A percentile compares a stretch with the other conserved stretches of the same genome.
phyloP scores from a whole-genome alignment of 2,329 filamentous ascomycete genomes.

The Cladosporium cucumerinum region DNA sequence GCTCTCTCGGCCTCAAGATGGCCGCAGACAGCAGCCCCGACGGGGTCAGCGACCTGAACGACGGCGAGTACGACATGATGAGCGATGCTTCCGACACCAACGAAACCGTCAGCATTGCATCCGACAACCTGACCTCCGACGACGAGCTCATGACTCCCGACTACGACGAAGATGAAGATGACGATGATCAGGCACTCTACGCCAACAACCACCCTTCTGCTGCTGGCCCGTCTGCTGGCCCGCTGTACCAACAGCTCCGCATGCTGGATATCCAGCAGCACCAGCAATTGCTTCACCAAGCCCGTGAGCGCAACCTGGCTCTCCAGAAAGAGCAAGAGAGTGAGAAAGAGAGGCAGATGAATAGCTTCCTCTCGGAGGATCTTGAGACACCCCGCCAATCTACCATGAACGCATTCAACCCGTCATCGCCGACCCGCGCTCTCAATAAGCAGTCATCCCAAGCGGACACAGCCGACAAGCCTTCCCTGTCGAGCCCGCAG shows the following conservation, averaged over 20 bases:
- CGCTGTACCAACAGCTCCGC: conserved; percentile 6
- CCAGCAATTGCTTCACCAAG: not conserved
- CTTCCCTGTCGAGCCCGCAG: not conserved
- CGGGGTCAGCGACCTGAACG: conserved; percentile 23
- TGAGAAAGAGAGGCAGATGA: conserved; percentile 26
- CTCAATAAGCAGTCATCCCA: not conserved
- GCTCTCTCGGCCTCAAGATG: conserved; percentile 28
- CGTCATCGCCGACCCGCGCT: not conserved
- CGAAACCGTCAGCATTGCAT: conserved; percentile 33
- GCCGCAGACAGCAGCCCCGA: conserved; percentile 21
- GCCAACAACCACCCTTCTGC: not conserved
- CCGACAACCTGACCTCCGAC: conserved; percentile 20
- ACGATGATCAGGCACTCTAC: conserved; percentile 16
- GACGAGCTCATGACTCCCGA: conserved; percentile 21
- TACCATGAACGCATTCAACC: conserved; percentile 16
- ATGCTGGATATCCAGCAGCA: conserved; percentile 7
- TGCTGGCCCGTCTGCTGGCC: not conserved
- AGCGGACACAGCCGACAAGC: not conserved
- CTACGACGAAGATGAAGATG: conserved; percentile 20
- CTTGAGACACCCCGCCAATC: conserved; percentile 34
- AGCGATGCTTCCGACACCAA: conserved; percentile 31
- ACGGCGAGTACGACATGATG: conserved; percentile 32
- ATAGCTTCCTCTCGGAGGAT: conserved; percentile 32
- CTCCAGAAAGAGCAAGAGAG: conserved; percentile 18
- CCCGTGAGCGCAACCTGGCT: conserved; percentile 4